Evolutionary conservation across 345 rosid species (phyloP).

Genomic region (Cardiospermum halicacabum): DNA sequence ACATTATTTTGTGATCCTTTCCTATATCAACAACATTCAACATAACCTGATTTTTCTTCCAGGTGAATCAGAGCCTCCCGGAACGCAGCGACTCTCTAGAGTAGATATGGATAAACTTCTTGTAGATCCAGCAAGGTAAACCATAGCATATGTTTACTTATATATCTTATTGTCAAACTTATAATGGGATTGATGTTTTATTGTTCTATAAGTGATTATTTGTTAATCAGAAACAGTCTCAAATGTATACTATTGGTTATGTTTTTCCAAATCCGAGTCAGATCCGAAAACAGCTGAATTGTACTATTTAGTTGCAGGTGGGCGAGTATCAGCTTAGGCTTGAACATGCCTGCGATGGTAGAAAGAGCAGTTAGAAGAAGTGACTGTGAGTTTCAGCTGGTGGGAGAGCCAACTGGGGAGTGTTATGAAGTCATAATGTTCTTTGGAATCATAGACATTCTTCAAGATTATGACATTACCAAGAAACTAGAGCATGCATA

Average conservation of each 20-base stretch:
- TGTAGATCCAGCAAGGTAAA: conserved; percentile 47
- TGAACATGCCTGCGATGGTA: conserved; percentile 72
- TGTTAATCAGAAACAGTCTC: no score
- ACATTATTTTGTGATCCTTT: conserved; percentile 22
- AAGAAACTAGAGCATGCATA: conserved; percentile 91
- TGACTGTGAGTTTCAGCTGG: conserved; percentile 51
- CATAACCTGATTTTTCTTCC: no score
- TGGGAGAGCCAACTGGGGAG: conserved; percentile 79
- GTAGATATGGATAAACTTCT: conserved; percentile 53
- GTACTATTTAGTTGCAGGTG: conserved; percentile 41
- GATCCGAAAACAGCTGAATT: no score
- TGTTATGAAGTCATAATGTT: conserved; percentile 72
- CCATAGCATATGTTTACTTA: conserved; percentile 4
- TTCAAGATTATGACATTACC: conserved; percentile 89
- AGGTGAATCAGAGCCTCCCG: conserved; percentile 29
- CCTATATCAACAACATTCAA: no score
- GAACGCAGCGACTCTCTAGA: conserved; percentile 40
- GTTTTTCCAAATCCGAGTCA: no score
- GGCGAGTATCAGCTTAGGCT: conserved; percentile 67
- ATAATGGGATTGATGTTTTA: not conserved
- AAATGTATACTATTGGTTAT: no score
- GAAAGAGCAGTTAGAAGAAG: conserved; percentile 65
- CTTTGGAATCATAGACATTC: conserved; percentile 86
- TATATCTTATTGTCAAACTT: not conserved
- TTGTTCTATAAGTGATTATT: no score